These are phyloP conservation scores for Aspergillus tamarii DNA, from an alignment of 2,329 filamentous ascomycete species.

Conservation along the genomic window DNA sequence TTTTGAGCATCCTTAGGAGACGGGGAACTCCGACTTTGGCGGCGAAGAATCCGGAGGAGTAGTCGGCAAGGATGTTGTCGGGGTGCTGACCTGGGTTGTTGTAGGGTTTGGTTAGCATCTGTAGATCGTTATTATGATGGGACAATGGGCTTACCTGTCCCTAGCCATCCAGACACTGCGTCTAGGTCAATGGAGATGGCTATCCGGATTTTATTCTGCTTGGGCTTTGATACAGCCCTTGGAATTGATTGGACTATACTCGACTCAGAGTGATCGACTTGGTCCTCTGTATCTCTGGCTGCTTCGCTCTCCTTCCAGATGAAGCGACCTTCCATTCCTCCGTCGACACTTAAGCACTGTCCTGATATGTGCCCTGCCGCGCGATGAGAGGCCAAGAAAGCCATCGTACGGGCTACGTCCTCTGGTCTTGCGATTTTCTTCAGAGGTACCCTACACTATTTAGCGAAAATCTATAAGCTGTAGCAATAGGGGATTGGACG, in stretches of 20 bases:
- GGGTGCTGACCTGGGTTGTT: conserved; percentile 40
- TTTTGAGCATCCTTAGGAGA: conserved; percentile 58
- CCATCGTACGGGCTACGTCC: conserved; percentile 54
- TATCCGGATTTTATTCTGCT: conserved; percentile 28
- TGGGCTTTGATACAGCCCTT: conserved; percentile 10
- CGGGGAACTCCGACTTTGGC: conserved; percentile 61
- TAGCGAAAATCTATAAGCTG: background rate
- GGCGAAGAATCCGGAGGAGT: conserved; percentile 59
- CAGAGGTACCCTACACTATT: conserved; percentile 41
- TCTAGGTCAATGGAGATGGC: conserved; percentile 57
- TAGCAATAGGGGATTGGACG: background rate
- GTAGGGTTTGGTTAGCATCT: background rate
- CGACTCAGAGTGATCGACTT: background rate
- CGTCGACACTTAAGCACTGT: conserved; percentile 56
- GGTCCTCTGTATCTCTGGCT: background rate
- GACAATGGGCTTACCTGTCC: conserved; percentile 50
- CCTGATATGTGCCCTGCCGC: conserved; percentile 60
- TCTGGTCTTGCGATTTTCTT: conserved; percentile 53
- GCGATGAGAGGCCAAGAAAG: conserved; percentile 54
- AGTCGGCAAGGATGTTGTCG: conserved; percentile 60
- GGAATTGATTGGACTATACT: conserved; percentile 17
- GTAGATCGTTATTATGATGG: background rate
- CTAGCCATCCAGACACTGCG: conserved; percentile 63
- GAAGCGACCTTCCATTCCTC: conserved; percentile 55
- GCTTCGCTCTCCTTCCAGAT: conserved; percentile 53